Evolutionary conservation across 169 alveolate genomes (phyloP).

Genomic region (Theileria orientalis): DNA sequence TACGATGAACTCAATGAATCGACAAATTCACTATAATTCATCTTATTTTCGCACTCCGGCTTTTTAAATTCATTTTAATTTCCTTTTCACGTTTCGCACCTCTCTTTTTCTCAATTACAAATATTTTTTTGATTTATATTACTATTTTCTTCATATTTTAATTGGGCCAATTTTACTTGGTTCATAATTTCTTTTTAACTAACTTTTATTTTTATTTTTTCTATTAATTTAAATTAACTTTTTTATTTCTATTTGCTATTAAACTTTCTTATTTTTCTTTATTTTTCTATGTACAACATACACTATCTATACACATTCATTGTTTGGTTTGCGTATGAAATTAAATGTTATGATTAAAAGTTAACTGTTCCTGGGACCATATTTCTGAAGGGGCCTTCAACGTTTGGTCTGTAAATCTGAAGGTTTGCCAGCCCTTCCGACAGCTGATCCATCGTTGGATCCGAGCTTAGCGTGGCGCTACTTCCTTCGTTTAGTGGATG

Average conservation of each 20-base stretch:
- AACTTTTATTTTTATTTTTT: too few relatives aligned
- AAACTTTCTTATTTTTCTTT: not conserved
- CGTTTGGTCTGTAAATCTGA: slow-evolving; percentile 9
- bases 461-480: too few relatives aligned
- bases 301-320: too few relatives aligned
- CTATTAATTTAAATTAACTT: not conserved
- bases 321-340: too few relatives aligned
- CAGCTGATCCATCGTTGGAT: slow-evolving; percentile 1
- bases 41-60: not conserved
- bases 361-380: too few relatives aligned
- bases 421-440: not conserved
- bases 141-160: not conserved
- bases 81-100: not conserved
- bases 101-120: not conserved
- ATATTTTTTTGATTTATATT: too few relatives aligned
- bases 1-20: slow-evolving; percentile 33
- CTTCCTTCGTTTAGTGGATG: too few relatives aligned
- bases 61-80: not conserved
- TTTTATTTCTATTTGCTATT: not conserved
- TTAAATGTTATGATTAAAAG: too few relatives aligned
- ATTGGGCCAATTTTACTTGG: too few relatives aligned
- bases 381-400: not conserved
- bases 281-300: too few relatives aligned
- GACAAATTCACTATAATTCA: slow-evolving; percentile 28
- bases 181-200: too few relatives aligned